phyloP scores from a whole-genome alignment of 2,329 filamentous ascomycete species.

The Ophiosphaerella narmari region DNA sequence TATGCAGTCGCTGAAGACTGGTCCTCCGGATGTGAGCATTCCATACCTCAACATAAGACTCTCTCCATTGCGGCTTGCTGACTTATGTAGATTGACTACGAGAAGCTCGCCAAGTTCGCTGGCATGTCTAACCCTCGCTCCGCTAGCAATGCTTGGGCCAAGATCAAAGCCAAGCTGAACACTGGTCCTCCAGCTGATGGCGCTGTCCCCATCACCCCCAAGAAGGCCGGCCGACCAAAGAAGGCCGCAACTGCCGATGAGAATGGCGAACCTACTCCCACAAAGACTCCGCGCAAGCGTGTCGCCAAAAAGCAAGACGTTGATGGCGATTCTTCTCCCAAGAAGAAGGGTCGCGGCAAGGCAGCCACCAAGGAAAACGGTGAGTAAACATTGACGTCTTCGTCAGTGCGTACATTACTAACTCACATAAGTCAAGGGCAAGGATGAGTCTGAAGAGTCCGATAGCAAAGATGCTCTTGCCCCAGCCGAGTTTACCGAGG shows the following conservation, averaged over 20 bases:
- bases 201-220: slow-evolving; percentile 18
- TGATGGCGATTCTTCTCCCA: slow-evolving; percentile 35
- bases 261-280: slow-evolving; percentile 21
- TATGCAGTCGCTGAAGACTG: slow-evolving; percentile 45
- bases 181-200: slow-evolving; percentile 8
- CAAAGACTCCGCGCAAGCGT: slow-evolving; percentile 40
- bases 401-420: background rate
- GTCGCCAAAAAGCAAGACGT: slow-evolving; percentile 37
- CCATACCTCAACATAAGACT: background rate
- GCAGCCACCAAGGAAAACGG: slow-evolving; percentile 16
- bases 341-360: slow-evolving; percentile 34
- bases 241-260: slow-evolving; percentile 19
- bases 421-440: slow-evolving; percentile 4
- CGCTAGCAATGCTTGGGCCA: slow-evolving; percentile 45
- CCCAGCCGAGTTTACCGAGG: no score
- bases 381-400: slow-evolving; percentile 17
- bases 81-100: slow-evolving; percentile 41
- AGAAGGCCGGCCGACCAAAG: slow-evolving; percentile 26
- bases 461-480: no score
- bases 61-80: background rate
- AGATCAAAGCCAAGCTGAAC: slow-evolving; percentile 41
- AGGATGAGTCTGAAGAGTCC: slow-evolving; percentile 12
- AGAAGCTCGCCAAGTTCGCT: slow-evolving; percentile 41
- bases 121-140: slow-evolving; percentile 46
- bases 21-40: slow-evolving; percentile 37